Evolutionary conservation across 768 basidiomycete genomes (phyloP), one percentile per base, ranked within the genome.

Genomic region (Lentinula edodes): DNA sequence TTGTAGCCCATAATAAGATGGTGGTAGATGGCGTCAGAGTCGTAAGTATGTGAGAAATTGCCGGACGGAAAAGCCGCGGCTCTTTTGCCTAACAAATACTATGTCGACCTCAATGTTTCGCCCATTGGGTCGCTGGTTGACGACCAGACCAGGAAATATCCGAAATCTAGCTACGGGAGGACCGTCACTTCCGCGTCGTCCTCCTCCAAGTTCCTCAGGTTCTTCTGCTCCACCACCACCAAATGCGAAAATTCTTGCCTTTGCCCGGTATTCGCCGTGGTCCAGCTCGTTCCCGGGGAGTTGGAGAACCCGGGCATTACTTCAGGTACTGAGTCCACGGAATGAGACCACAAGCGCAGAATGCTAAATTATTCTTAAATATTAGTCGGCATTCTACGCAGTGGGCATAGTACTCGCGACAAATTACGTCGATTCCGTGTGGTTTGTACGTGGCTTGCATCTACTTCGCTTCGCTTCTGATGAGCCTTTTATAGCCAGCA

Each of bases 261-360:
- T 55, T n/a, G 34, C 65, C 43, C 74, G 69, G 48, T 77, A 72
- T 64, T 77, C 75, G 28, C 79, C 80, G 0, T 81, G 76, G 78
- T 78, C 78, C 1, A 68, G 72, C 57, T 54, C 68, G 20, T 80
- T 78, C 64, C 61, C 64, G 54, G 77, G 75, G 41, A 72, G 75
- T 10, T 62, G 67, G 41, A 66, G 68, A 45, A 68, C 70, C 3
- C 70, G 74, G 46, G 65, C 74, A 16, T 42, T 77, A 6, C 45
- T 78, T 6, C 78, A 80, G 53, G 53, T 54, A 28, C 28, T 28
- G 13, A 20, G 34, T 10, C 5, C 7, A 5, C 28, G 16, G 10
- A 50, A 23, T n/a, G 35, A 6, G 9, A n/a, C 35, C 23, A 1
- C 13, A 52, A 23, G 15, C 6, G 3, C 10, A 9, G 15, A 8